phyloP scores from a whole-genome alignment of 2,329 filamentous ascomycete species.

The Colletotrichum kahawae region DNA sequence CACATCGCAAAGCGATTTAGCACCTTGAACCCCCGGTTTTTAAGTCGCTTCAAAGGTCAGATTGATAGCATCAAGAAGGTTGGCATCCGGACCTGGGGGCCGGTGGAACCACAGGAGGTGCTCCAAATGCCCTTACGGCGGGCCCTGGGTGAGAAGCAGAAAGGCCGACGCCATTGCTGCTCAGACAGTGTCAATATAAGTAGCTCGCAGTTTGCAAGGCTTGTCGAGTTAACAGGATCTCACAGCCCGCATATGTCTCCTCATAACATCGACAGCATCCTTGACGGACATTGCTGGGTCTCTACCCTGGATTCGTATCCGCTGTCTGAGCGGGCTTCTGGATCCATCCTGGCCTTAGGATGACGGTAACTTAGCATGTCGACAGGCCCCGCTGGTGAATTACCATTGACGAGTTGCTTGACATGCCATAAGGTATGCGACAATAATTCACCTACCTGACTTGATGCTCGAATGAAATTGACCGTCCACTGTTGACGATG shows the following conservation, averaged over 20 bases:
- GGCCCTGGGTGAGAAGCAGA: not conserved
- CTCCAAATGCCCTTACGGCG: not conserved
- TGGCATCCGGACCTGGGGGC: not conserved
- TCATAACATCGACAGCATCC: not conserved
- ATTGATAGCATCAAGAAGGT: not conserved
- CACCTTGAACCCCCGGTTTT: not conserved
- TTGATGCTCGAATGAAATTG: no score
- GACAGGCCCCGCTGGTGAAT: not conserved
- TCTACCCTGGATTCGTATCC: not conserved
- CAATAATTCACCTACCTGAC: no score
- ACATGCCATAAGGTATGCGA: no score
- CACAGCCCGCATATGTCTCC: not conserved
- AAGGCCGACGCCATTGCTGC: not conserved
- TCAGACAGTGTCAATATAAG: not conserved
- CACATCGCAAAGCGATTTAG: not conserved
- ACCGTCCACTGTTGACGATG: no score
- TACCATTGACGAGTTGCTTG: not conserved
- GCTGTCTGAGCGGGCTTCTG: not conserved
- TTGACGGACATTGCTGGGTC: not conserved
- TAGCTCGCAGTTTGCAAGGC: not conserved
- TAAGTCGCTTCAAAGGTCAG: not conserved
- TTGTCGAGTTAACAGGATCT: not conserved
- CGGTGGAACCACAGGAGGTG: not conserved
- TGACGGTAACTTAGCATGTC: not conserved
- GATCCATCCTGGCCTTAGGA: not conserved